Evolutionary conservation across 2,329 filamentous ascomycete species (phyloP).

Genomic region (Apiospora rasikravindrae): DNA sequence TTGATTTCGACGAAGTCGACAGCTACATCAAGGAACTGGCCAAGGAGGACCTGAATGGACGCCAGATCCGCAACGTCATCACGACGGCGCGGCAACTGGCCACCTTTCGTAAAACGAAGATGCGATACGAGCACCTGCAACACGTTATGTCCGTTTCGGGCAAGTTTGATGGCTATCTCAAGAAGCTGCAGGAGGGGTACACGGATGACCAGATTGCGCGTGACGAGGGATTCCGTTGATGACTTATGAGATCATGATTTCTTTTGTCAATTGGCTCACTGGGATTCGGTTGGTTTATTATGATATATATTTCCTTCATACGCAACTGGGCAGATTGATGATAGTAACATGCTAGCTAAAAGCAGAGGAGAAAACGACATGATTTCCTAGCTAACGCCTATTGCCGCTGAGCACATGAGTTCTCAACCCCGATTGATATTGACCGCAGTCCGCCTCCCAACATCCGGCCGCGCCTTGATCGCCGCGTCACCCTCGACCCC

Average conservation of each 20-base stretch:
- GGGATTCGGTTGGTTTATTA: neutral
- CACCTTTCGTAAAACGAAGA: neutral
- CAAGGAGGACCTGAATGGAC: constrained; percentile 44
- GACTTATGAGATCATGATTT: constrained; percentile 21
- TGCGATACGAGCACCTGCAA: neutral
- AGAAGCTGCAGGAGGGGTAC: neutral
- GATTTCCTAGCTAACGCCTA: too few species aligned
- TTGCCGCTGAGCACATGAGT: too few species aligned
- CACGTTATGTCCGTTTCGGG: neutral
- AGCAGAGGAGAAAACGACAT: too few species aligned
- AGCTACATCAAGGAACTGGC: constrained; percentile 38
- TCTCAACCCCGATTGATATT: neutral
- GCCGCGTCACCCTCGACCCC: constrained; percentile 32
- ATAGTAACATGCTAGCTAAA: too few species aligned
- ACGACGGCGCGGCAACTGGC: constrained; percentile 36
- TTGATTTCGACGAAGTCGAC: neutral
- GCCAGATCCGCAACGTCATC: constrained; percentile 48
- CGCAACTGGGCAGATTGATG: too few species aligned
- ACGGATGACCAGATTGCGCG: neutral
- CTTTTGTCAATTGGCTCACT: neutral
- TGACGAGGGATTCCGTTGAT: neutral
- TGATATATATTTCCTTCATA: too few species aligned
- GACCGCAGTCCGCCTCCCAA: neutral
- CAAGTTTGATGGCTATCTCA: neutral
- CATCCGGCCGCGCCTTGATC: constrained; percentile 24